Evolutionary conservation across 495 filamentous ascomycete genomes (phyloP), one percentile per base, ranked within the genome.

Genomic region (Penicillium pulvis): DNA sequence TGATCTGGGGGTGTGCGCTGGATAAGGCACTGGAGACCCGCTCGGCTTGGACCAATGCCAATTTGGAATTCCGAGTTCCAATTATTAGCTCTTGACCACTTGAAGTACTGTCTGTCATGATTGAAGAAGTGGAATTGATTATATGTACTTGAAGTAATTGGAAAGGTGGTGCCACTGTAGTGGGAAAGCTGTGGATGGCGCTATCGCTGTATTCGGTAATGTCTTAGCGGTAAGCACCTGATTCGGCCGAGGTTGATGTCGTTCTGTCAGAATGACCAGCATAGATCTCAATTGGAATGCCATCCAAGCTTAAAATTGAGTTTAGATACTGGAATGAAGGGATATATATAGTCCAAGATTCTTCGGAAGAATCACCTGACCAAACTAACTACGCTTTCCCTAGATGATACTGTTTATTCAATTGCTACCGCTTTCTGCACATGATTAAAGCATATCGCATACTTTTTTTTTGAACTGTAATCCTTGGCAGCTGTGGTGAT

Each of bases 41-140:
- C 16, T 90, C 78, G 43, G 88, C 83, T 68, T 94, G 90, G 28
- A 85, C 72, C 11, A 91, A 77, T 11, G 90, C 90, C 12, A 94
- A 83, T 23, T 82, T 78, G 24, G 88, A 91, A 50, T 83, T 80
- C 35, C 90, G 87, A 17, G 90, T 90, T 74, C 90, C 90, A 58
- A 94, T 81, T 57, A 56, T 30, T 16, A 58, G 30, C 26, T 58
- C 26, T 39, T 28, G 5, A 12, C 6, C 20, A 24, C 12, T 7
- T 26, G 35, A 8, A 49, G 46, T 14, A 14, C 5, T 41, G n/a
- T 52, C 31, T 36, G 50, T 23, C n/a, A 24, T 19, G 31, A 12
- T 47, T 28, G 26, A 17, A 31, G 14, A 17, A 14, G 5, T 17
- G 16, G 39, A 1, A 14, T 41, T 17, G 39, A 17, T 3, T 36